Evolutionary conservation across 768 basidiomycete species (phyloP).

Genomic region (Calocera cornea): DNA sequence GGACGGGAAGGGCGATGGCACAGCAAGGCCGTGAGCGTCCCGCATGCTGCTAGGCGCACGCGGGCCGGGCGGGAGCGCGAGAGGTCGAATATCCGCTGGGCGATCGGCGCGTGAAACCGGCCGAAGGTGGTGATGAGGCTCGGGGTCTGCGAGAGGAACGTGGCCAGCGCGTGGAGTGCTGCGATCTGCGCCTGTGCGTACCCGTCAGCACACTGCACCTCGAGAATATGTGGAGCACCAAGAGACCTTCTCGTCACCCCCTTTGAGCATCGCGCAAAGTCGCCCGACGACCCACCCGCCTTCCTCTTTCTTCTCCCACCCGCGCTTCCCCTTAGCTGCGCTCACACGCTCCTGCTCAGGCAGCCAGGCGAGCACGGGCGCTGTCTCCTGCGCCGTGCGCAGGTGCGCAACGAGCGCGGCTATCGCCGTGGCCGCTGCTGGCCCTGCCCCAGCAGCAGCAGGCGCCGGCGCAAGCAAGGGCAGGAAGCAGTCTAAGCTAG

Average conservation of each 20-base stretch:
- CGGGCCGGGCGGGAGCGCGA: not conserved
- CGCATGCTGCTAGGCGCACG: conserved; percentile 10
- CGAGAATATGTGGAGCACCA: not conserved
- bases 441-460: not conserved
- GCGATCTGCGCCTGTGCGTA: not conserved
- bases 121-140: not conserved
- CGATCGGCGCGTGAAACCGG: not conserved
- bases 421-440: not conserved
- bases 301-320: conserved; percentile 57
- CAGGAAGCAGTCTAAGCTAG: conserved; percentile 51
- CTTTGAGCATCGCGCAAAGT: conserved; percentile 36
- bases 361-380: conserved; percentile 44
- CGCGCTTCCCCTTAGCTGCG: conserved; percentile 45
- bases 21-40: not conserved
- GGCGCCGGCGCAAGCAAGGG: conserved; percentile 43
- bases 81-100: not conserved
- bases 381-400: not conserved
- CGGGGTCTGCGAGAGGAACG: not conserved
- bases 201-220: conserved; percentile 51
- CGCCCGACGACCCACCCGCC: conserved; percentile 50
- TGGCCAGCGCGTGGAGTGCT: not conserved
- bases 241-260: conserved; percentile 42
- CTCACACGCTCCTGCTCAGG: conserved; percentile 42
- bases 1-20: not conserved
- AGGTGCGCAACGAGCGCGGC: not conserved